Base-by-base conservation (phyloP, 192 early-diverging fungal species). In the Paraglomus occultum region DNA sequence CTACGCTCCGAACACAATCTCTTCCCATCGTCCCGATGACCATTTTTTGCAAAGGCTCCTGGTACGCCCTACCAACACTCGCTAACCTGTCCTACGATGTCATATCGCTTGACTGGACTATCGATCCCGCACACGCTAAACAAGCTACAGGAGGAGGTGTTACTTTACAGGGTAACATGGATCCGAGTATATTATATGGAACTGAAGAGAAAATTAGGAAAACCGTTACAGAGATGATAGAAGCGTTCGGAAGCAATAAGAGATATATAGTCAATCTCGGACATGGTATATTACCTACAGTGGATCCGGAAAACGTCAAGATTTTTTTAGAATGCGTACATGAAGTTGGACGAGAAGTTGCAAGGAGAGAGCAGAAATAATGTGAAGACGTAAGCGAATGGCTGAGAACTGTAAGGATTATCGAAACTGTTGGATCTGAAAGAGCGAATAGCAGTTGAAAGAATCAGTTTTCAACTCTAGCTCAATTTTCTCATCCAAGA, bases 201-300 rank as follows among this genome's bases (percentile, higher is more conserved):
- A 77, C 81, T n/a, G 77, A 78, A 46, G 88, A 92, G 59, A 82
- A 80, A 5, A 93, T 99, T 71, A 76, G 89, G 42, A 77, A 80
- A 38, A 82, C 84, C 20, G 95, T 91, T 6, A 78, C 79, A 62
- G 80, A 77, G 39, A 97, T 99, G 95, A 80, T 97, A 17, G 74
- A 83, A 42, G 84, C 70, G 38, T 97, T 99, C 79, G 92, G 94
- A 43, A 81, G 76, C 39, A 77, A 80, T 48, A 51, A 73, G 40
- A 80, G 83, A 54, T 94, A 95, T 66, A 95, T 99, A 77, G 97
- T 89, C 44, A 99, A 99, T 72, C 78, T 99, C 55, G 97, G 97
- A 38, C 97, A 99, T 78, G 97, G 97, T 11, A 95, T 97, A 86
- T 85, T 93, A 72, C 97, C 95, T 12, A 83, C 82, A 23, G 87